Percentiles rank a stretch among this genome's conserved stretches.
phyloP scores from a whole-genome alignment of 805 yeast genomes.

The Cephaloascus albidus region DNA sequence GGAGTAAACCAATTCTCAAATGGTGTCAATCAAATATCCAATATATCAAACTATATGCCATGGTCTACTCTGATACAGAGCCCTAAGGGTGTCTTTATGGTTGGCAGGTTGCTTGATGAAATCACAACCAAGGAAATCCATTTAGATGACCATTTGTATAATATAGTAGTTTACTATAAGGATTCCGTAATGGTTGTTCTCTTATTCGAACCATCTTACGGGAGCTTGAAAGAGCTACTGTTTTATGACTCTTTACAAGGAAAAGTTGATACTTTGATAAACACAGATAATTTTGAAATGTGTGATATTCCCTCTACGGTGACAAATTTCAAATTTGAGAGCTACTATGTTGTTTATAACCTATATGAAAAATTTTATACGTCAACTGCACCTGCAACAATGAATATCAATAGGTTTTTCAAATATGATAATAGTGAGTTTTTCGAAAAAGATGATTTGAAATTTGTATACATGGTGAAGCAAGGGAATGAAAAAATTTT shows the following conservation, averaged over 20 bases:
- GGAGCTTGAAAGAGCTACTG: not conserved
- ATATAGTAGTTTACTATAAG: not conserved
- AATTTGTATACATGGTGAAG: not conserved
- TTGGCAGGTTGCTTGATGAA: too few relatives aligned
- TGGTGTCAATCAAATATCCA: not conserved
- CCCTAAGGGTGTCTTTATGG: too few relatives aligned
- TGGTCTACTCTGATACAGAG: too few relatives aligned
- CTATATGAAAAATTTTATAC: not conserved
- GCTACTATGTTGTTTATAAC: not conserved
- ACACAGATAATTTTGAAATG: not conserved
- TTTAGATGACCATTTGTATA: too few relatives aligned
- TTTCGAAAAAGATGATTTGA: not conserved
- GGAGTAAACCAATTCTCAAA: not conserved
- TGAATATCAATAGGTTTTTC: not conserved
- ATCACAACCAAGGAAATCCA: too few relatives aligned
- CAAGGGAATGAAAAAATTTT: not conserved
- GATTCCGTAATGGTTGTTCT: not conserved
- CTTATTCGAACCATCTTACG: not conserved
- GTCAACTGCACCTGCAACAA: not conserved
- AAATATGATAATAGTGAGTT: not conserved
- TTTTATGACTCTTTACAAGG: not conserved
- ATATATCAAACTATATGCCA: not conserved
- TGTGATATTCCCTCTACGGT: not conserved
- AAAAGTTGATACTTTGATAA: too few relatives aligned
- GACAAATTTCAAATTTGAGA: not conserved